Evolutionary conservation across 192 early-diverging fungal species (phyloP).

Genomic region (Chytriomyces sp.): DNA sequence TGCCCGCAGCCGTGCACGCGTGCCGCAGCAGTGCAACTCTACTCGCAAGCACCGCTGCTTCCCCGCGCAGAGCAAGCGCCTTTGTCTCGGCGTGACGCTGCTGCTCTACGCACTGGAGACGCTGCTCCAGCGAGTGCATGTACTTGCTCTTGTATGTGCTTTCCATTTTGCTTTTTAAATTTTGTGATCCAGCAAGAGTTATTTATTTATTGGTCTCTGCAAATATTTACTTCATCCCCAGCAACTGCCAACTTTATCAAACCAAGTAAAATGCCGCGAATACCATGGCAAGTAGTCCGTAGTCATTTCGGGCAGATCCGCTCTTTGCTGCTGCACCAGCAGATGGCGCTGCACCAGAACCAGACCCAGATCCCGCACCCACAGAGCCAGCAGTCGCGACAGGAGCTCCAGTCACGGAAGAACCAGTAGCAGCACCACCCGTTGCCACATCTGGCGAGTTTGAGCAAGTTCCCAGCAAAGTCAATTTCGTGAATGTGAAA

Average conservation of each 20-base stretch:
- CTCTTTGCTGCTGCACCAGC: neutral
- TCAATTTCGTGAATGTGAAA: constrained; percentile 20
- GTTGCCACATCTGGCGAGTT: neutral
- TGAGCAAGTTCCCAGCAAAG: constrained; percentile 29
- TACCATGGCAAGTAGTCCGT: neutral
- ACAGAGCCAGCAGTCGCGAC: neutral
- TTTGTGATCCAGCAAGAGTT: too few relatives aligned
- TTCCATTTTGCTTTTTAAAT: too few relatives aligned
- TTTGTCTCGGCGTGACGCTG: constrained; percentile 6
- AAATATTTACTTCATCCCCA: too few relatives aligned
- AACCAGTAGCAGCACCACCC: neutral
- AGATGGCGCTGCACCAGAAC: neutral
- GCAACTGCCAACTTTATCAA: neutral
- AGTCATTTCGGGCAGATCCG: neutral
- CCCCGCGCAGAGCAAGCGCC: neutral
- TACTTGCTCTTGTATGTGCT: neutral
- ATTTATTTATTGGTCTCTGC: too few relatives aligned
- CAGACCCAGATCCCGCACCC: neutral
- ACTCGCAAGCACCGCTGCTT: neutral
- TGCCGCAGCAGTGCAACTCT: neutral
- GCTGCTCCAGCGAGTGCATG: constrained; percentile 18
- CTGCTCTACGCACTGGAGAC: neutral
- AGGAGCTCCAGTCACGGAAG: neutral
- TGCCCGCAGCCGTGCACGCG: neutral
- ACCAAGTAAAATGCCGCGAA: neutral